Percentiles rank a stretch among this genome's conserved stretches.
Evolutionary conservation across 805 yeast genomes (phyloP).

Genomic region (Priceomyces medius): DNA sequence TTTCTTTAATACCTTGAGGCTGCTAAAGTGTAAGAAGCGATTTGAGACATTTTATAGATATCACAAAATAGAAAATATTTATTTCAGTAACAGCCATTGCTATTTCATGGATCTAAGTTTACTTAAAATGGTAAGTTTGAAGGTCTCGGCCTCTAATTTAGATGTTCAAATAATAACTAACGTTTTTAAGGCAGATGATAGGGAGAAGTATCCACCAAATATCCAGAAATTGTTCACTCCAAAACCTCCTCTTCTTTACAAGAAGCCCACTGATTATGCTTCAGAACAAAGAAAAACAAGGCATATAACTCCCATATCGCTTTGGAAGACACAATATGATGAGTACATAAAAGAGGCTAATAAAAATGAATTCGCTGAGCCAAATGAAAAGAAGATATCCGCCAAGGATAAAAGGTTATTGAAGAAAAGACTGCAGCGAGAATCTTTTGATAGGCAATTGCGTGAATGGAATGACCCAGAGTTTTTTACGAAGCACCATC

Average conservation of each 20-base stretch:
- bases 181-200: conserved; percentile 15
- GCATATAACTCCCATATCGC: conserved; percentile 46
- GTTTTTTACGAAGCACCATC: conserved; percentile 27
- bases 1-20: too few relatives aligned
- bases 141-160: neutral
- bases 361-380: neutral
- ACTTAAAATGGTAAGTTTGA: conserved; percentile 1
- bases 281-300: conserved; percentile 48
- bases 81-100: neutral
- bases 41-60: neutral
- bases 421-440: conserved; percentile 11
- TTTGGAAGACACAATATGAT: conserved; percentile 20
- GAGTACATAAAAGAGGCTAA: conserved; percentile 27
- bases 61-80: neutral
- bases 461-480: conserved; percentile 34
- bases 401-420: conserved; percentile 4
- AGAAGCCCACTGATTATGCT: conserved; percentile 50
- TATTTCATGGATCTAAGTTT: neutral
- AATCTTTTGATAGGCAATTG: conserved; percentile 23
- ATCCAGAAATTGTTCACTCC: conserved; percentile 57
- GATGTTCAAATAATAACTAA: neutral
- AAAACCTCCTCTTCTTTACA: conserved; percentile 52
- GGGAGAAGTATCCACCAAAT: conserved; percentile 35
- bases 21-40: too few relatives aligned
- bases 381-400: neutral